Percentiles rank a stretch among this genome's conserved stretches.
These are phyloP conservation scores for Pseudogymnoascus destructans DNA, from an alignment of 2,329 filamentous ascomycete genomes.

Conservation along the genomic window DNA sequence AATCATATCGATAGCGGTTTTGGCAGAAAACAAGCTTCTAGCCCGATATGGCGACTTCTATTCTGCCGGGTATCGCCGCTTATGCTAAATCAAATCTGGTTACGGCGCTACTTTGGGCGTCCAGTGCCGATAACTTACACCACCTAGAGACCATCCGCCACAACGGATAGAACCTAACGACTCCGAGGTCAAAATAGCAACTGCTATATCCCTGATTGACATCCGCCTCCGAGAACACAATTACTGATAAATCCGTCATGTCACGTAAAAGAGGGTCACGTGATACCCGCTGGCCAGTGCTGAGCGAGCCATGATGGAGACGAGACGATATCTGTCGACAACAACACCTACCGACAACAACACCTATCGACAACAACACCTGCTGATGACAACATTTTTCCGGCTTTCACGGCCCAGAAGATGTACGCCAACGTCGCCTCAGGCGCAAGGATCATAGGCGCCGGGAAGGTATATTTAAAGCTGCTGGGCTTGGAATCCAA, in stretches of 20 bases:
- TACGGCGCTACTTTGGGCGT: background rate
- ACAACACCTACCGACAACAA: no score
- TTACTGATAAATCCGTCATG: background rate
- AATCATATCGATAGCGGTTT: conserved; percentile 4
- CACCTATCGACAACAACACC: no score
- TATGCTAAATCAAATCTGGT: background rate
- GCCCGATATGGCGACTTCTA: background rate
- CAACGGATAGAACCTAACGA: background rate
- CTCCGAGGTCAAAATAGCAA: background rate
- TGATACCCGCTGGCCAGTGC: background rate
- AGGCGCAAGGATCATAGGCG: no score
- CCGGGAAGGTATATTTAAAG: no score
- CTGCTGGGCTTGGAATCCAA: no score
- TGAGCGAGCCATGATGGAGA: background rate
- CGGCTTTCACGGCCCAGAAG: no score
- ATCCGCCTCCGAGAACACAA: background rate
- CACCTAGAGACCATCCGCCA: background rate
- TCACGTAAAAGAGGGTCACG: background rate
- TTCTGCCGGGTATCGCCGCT: conserved; percentile 6
- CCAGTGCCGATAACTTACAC: background rate
- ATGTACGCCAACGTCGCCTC: no score
- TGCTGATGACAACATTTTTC: no score
- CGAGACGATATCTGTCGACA: background rate
- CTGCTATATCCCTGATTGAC: background rate
- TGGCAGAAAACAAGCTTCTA: conserved; percentile 6